phyloP scores from a whole-genome alignment of 176 grass and related monocot species.

The Urochloa ruziziensis region DNA sequence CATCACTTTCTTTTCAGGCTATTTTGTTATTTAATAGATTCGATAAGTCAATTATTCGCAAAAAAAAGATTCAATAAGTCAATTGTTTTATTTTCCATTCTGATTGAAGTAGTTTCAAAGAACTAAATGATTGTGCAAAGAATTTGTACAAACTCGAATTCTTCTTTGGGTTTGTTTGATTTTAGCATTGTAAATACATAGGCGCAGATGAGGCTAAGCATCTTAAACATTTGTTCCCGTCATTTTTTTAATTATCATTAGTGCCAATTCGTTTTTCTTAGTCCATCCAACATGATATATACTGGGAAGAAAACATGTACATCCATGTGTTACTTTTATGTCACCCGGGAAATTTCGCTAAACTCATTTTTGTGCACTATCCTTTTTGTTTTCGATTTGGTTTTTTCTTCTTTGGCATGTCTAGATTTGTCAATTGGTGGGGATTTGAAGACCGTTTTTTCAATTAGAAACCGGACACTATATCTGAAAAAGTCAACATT shows the following conservation, averaged over 20 bases:
- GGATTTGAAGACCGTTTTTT: not conserved
- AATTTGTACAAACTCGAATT: not conserved
- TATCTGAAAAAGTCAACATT: not conserved
- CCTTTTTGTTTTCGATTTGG: not conserved
- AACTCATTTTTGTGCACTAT: not conserved
- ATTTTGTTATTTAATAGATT: not conserved
- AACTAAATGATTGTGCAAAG: not conserved
- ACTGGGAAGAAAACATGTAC: not conserved
- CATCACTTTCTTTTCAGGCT: not conserved
- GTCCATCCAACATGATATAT: not conserved
- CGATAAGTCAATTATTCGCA: too few relatives aligned
- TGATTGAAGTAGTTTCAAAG: not conserved
- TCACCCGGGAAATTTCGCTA: not conserved
- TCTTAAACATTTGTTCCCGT: not conserved
- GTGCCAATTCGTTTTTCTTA: not conserved
- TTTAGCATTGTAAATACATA: not conserved
- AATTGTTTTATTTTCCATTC: not conserved
- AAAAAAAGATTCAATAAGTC: not conserved
- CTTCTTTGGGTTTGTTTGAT: not conserved
- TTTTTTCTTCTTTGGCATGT: too few relatives aligned
- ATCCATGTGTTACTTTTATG: not conserved
- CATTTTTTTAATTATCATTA: not conserved
- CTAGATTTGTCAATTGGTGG: not conserved
- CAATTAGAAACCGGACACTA: not conserved
- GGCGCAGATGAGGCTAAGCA: not conserved